Conservation (phyloP, 208 protist genomes). For the Trypanosoma lewisi region DNA sequence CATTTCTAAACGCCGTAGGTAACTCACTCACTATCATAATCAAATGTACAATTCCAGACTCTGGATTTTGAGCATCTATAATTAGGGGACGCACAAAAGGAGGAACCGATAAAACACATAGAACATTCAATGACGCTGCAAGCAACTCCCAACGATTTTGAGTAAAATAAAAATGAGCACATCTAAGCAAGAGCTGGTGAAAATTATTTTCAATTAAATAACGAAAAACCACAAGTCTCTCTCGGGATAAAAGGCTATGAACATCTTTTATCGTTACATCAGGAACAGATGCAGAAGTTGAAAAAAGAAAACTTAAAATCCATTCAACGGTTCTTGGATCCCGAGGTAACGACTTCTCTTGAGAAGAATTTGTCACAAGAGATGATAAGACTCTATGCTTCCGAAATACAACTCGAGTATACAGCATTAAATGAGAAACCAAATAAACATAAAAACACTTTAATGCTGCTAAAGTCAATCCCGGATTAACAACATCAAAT, state of each 20-base stretch:
- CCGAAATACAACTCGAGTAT: conserved; percentile 79
- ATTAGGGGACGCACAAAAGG: conserved; percentile 73
- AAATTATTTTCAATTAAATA: conserved; percentile 63
- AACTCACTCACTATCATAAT: conserved; percentile 78
- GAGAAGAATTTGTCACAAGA: conserved; percentile 66
- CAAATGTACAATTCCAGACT: conserved; percentile 77
- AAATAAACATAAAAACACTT: conserved; percentile 81
- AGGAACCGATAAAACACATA: conserved; percentile 72
- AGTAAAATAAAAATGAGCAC: conserved; percentile 74
- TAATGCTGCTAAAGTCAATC: conserved; percentile 52
- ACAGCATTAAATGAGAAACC: conserved; percentile 77
- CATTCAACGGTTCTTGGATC: conserved; percentile 70
- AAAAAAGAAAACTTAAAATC: conserved; percentile 61
- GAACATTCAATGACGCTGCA: conserved; percentile 57
- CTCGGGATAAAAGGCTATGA: conserved; percentile 66
- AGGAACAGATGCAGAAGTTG: conserved; percentile 43
- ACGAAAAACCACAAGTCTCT: conserved; percentile 54
- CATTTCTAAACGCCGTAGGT: conserved; percentile 49
- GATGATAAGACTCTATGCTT: conserved; percentile 72
- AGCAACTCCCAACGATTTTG: conserved; percentile 82
- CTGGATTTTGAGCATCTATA: conserved; percentile 51
- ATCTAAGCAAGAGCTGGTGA: conserved; percentile 64
- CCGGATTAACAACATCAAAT: conserved; percentile 65
- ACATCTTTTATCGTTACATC: conserved; percentile 77
- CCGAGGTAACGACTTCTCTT: conserved; percentile 57